A percentile compares a stretch with the other conserved stretches of the same genome.
phyloP scores from a whole-genome alignment of 2,329 filamentous ascomycete genomes.

The Sporothrix sp. region DNA sequence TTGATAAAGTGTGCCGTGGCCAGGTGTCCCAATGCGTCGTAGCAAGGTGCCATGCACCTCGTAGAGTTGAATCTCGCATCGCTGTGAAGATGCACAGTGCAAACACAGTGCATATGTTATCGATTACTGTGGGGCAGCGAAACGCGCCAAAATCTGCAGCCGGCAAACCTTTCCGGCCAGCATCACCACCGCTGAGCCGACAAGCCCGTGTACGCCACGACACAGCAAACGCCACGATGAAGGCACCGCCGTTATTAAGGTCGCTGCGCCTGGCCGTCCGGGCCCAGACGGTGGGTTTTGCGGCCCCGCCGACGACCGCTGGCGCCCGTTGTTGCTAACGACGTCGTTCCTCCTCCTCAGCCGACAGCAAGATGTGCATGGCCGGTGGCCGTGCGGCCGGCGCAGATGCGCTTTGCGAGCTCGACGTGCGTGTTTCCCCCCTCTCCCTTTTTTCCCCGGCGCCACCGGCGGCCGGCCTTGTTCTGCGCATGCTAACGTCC shows the following conservation, averaged over 20 bases:
- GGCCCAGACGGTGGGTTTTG: constrained; percentile 23
- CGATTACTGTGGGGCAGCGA: constrained; percentile 20
- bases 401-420: constrained; percentile 12
- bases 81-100: constrained; percentile 1
- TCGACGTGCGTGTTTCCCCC: constrained; percentile 16
- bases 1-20: too few relatives aligned
- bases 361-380: constrained; percentile 10
- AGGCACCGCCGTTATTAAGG: constrained; percentile 28
- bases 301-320: too few relatives aligned
- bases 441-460: too few relatives aligned
- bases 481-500: background rate
- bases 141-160: constrained; percentile 15
- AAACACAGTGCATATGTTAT: constrained; percentile 16
- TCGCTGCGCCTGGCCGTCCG: constrained; percentile 25
- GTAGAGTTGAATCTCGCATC: too few relatives aligned
- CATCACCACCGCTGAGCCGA: background rate
- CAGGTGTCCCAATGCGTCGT: too few relatives aligned
- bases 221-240: constrained; percentile 24
- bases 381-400: constrained; percentile 13
- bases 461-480: too few relatives aligned
- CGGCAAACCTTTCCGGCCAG: constrained; percentile 1
- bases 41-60: too few relatives aligned
- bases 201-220: background rate
- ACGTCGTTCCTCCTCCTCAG: background rate
- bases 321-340: too few relatives aligned